Conservation (phyloP, 495 filamentous ascomycete species). For the Aspergillus conjunctus region DNA sequence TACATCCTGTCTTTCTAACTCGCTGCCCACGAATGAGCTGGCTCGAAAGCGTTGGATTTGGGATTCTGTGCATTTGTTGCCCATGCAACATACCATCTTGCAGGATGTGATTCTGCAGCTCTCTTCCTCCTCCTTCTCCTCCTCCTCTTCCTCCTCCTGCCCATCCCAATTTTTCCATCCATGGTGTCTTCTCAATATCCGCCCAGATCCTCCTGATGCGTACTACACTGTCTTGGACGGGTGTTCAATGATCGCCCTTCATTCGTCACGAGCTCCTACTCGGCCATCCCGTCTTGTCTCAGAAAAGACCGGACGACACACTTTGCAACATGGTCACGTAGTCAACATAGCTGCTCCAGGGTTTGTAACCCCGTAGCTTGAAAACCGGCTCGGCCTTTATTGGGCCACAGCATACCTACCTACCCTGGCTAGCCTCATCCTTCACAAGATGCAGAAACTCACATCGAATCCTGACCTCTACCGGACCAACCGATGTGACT, state of each 20-base stretch:
- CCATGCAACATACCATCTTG: conserved; percentile 18
- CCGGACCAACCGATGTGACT: background rate
- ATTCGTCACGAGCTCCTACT: conserved; percentile 11
- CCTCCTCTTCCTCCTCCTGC: background rate
- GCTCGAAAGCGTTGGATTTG: background rate
- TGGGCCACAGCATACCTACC: background rate
- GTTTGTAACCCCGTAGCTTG: conserved; percentile 4
- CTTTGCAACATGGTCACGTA: background rate
- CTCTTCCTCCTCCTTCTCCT: conserved; percentile 2
- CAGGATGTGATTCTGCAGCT: conserved; percentile 5
- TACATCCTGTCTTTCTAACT: conserved; percentile 7
- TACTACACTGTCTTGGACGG: background rate
- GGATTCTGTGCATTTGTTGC: conserved; percentile 7
- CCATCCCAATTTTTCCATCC: background rate
- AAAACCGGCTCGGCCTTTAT: background rate
- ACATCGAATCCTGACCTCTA: background rate
- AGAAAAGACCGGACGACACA: background rate
- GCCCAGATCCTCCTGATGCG: background rate
- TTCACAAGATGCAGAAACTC: background rate
- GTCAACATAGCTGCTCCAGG: conserved; percentile 7
- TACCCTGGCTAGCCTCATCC: background rate
- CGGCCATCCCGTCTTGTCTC: conserved; percentile 3
- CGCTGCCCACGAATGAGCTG: conserved; percentile 8
- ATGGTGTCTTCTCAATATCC: background rate
- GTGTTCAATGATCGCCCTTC: conserved; percentile 8